Percentiles rank a stretch among this genome's conserved stretches.
Evolutionary conservation across 108 stramenopile species (phyloP).

Genomic region (Pseudonitzschia pungens): DNA sequence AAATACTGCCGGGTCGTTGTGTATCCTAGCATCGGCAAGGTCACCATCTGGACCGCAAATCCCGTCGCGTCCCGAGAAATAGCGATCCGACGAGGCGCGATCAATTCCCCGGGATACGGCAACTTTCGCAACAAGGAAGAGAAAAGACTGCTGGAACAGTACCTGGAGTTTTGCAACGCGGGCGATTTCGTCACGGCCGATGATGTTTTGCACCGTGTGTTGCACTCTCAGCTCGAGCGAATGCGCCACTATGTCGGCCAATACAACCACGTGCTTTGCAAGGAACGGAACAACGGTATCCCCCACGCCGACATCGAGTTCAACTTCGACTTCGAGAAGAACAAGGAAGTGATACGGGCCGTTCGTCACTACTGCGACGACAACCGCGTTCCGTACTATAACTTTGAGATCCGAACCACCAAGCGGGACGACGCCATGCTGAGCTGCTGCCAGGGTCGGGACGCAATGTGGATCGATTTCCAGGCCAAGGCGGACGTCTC

Average conservation of each 20-base stretch:
- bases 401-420: conserved; percentile 25
- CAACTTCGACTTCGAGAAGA: conserved; percentile 19
- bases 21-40: conserved; percentile 21
- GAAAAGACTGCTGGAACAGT: conserved; percentile 7
- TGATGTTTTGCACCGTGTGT: not conserved
- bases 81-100: not conserved
- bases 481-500: conserved; percentile 22
- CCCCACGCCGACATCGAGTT: conserved; percentile 28
- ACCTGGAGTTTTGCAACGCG: conserved; percentile 6
- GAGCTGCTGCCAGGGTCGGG: conserved; percentile 17
- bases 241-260: conserved; percentile 18
- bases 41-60: conserved; percentile 19
- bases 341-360: conserved; percentile 2
- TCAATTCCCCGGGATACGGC: not conserved
- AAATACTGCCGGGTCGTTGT: conserved; percentile 17
- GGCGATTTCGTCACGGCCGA: conserved; percentile 7
- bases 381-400: conserved; percentile 20
- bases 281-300: conserved; percentile 27
- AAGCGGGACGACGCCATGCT: conserved; percentile 24
- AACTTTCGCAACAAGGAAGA: conserved; percentile 23
- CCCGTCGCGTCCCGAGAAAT: conserved; percentile 8
- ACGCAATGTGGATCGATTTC: conserved; percentile 26
- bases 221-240: conserved; percentile 13
- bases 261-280: conserved; percentile 24
- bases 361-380: conserved; percentile 1